A percentile compares a stretch with the other conserved stretches of the same genome.
Conservation (phyloP, 108 stramenopile species). For the Skeletonema menzelii region DNA sequence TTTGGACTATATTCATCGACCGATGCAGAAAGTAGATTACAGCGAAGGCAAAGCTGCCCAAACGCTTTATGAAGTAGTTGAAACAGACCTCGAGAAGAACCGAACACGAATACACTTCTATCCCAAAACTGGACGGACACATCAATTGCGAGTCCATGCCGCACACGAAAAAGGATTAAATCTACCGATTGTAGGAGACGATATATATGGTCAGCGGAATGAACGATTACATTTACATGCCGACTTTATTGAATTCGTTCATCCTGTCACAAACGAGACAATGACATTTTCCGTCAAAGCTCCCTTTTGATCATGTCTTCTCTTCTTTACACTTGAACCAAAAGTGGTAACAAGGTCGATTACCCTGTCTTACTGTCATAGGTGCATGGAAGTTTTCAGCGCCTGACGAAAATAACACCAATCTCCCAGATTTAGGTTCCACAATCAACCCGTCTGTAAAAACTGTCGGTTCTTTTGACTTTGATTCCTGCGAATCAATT, state of each 20-base stretch:
- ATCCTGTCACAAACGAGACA: slow-evolving; percentile 3
- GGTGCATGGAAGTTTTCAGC: background rate
- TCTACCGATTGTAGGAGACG: slow-evolving; percentile 30
- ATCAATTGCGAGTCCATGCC: slow-evolving; percentile 31
- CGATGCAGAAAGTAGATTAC: slow-evolving; percentile 31
- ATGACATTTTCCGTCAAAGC: slow-evolving; percentile 10
- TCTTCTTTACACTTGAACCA: background rate
- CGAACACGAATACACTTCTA: slow-evolving; percentile 21
- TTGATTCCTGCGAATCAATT: background rate
- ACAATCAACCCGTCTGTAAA: background rate
- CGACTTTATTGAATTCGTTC: slow-evolving; percentile 10
- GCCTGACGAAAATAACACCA: background rate
- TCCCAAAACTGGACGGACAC: slow-evolving; percentile 23
- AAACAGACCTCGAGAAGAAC: background rate
- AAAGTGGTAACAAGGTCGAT: background rate
- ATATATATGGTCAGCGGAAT: slow-evolving; percentile 27
- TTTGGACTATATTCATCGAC: slow-evolving; percentile 24
- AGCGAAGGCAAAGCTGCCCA: slow-evolving; percentile 21
- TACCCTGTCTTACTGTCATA: background rate
- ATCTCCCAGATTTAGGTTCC: background rate
- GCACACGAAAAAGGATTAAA: slow-evolving; percentile 20
- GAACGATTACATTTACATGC: slow-evolving; percentile 30
- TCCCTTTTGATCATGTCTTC: slow-evolving; percentile 8
- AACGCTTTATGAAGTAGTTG: slow-evolving; percentile 21
- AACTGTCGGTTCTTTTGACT: background rate